phyloP scores from a whole-genome alignment of 176 grass and related monocot genomes.

The Musa acuminata region DNA sequence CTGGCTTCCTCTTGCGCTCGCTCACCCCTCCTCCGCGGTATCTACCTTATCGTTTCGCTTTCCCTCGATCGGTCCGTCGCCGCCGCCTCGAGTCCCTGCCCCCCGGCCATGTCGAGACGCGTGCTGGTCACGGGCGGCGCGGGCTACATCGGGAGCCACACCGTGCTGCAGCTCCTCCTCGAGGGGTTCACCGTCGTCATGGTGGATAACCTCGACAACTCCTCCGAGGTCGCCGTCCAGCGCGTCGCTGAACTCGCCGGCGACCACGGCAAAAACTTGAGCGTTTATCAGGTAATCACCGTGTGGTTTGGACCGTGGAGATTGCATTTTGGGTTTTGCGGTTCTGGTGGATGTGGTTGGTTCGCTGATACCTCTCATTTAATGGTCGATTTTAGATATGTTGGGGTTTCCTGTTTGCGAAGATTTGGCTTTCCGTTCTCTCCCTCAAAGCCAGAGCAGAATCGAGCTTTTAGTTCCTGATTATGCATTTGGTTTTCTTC shows the following conservation, averaged over 20 bases:
- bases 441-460: neutral
- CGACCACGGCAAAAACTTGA: conserved; percentile 36
- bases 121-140: conserved; percentile 82
- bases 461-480: neutral
- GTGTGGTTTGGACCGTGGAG: neutral
- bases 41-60: neutral
- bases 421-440: neutral
- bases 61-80: neutral
- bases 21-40: too few species aligned
- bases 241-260: conserved; percentile 62
- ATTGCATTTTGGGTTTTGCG: too few species aligned
- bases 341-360: too few species aligned
- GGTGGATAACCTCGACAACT: conserved; percentile 78
- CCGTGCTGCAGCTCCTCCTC: conserved; percentile 74
- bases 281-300: conserved; percentile 54
- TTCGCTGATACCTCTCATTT: too few species aligned
- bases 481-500: neutral
- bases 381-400: too few species aligned
- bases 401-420: too few species aligned
- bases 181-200: conserved; percentile 50
- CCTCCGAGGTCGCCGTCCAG: conserved; percentile 55
- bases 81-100: neutral
- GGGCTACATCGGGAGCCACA: conserved; percentile 93
- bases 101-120: neutral
- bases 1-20: too few species aligned